Conservation (phyloP, 768 basidiomycete genomes). For the Artomyces pyxidatus region DNA sequence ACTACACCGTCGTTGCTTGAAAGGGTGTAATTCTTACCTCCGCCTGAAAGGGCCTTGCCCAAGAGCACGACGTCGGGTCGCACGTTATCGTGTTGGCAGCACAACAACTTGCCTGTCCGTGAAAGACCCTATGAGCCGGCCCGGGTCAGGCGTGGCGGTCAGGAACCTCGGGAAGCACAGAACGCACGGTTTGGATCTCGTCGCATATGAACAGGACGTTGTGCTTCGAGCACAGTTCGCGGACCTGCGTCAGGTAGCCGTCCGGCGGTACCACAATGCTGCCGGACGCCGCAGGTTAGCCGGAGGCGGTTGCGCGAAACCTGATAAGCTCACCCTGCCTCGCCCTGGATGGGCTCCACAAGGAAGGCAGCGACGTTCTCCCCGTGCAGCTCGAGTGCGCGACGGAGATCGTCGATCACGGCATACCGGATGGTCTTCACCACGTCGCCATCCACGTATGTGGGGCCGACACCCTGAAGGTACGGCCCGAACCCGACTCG, state of each 20-base stretch:
- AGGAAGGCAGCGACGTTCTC: slow-evolving; percentile 86
- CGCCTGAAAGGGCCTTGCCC: slow-evolving; percentile 95
- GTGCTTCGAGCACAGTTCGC: slow-evolving; percentile 82
- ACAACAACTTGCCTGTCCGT: slow-evolving; percentile 91
- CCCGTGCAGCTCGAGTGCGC: slow-evolving; percentile 74
- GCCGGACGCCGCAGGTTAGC: slow-evolving; percentile 1
- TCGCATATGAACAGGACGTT: slow-evolving; percentile 96
- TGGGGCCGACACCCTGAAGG: slow-evolving; percentile 77
- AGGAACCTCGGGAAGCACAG: neutral
- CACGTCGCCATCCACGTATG: slow-evolving; percentile 48
- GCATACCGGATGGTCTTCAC: slow-evolving; percentile 72
- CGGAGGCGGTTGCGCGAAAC: neutral
- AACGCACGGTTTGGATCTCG: slow-evolving; percentile 86
- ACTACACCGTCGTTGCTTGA: neutral
- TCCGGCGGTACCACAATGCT: slow-evolving; percentile 89
- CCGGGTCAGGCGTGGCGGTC: slow-evolving; percentile 3
- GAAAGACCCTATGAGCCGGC: slow-evolving; percentile 58
- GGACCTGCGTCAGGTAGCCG: slow-evolving; percentile 75
- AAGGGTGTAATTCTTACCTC: slow-evolving; percentile 38
- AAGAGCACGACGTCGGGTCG: slow-evolving; percentile 89
- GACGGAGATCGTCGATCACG: slow-evolving; percentile 70
- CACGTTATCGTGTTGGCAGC: slow-evolving; percentile 78
- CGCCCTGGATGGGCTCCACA: slow-evolving; percentile 98
- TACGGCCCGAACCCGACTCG: slow-evolving; percentile 88
- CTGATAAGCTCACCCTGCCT: slow-evolving; percentile 67